Evolutionary conservation across 495 filamentous ascomycete species (phyloP).

Genomic region (Rusavskia elegans): DNA sequence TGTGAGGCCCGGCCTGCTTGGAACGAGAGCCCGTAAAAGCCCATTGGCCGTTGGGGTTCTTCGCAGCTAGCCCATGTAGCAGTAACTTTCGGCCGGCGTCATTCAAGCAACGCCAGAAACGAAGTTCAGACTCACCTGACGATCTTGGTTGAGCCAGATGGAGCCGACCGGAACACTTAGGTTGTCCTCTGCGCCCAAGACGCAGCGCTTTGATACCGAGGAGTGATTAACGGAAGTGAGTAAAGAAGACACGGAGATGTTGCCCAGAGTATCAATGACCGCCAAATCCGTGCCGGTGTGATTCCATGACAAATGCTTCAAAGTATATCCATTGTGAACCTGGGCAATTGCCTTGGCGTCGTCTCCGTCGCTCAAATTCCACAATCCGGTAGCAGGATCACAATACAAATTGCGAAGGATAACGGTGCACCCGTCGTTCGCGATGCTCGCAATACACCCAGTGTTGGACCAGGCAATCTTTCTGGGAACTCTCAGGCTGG

Average conservation of each 20-base stretch:
- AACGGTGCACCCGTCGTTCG: constrained; percentile 48
- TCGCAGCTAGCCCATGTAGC: constrained; percentile 31
- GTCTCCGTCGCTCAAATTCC: constrained; percentile 54
- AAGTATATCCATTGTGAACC: constrained; percentile 35
- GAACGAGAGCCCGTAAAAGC: constrained; percentile 31
- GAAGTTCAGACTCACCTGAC: constrained; percentile 24
- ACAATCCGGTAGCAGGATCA: constrained; percentile 52
- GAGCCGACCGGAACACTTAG: constrained; percentile 62
- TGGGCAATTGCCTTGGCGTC: constrained; percentile 26
- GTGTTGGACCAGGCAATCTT: constrained; percentile 78
- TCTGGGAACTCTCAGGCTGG: constrained; percentile 28
- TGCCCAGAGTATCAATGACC: constrained; percentile 56
- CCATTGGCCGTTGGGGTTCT: constrained; percentile 31
- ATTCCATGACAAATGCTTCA: constrained; percentile 70
- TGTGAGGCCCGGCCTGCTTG: constrained; percentile 42
- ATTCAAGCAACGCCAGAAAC: no score
- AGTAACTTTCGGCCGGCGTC: constrained; percentile 4
- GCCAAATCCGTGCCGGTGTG: constrained; percentile 58
- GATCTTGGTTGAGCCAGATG: constrained; percentile 60
- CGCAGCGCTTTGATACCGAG: constrained; percentile 33
- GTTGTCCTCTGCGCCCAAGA: constrained; percentile 51
- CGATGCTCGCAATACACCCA: constrained; percentile 75
- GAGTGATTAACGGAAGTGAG: constrained; percentile 51
- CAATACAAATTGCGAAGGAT: constrained; percentile 57
- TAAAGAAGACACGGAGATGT: constrained; percentile 51